Percentiles rank a stretch among this genome's conserved stretches.
phyloP scores from a whole-genome alignment of 75 land plant genomes.

The Picea sitchensis region DNA sequence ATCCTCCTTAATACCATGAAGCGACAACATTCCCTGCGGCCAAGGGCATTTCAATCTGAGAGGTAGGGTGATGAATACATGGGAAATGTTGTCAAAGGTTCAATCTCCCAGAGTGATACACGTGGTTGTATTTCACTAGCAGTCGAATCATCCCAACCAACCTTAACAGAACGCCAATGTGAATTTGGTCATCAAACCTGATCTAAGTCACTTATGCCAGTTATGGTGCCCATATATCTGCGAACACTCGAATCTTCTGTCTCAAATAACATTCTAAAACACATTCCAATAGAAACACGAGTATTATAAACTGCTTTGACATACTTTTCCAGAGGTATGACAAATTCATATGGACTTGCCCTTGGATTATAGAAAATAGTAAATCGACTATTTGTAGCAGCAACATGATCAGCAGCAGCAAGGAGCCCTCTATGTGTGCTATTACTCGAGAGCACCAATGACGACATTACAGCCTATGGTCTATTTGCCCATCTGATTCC shows the following conservation, averaged over 20 bases:
- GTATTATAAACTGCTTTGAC: not conserved
- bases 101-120: constrained; percentile 93
- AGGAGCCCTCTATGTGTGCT: too few species aligned
- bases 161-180: constrained; percentile 31
- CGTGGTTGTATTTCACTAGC: constrained; percentile 88
- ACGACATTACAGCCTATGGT: constrained; percentile 82
- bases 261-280: too few species aligned
- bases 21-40: constrained; percentile 45
- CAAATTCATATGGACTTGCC: constrained; percentile 90
- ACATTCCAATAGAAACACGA: too few species aligned
- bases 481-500: constrained; percentile 86
- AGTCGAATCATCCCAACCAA: constrained; percentile 94
- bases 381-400: too few species aligned
- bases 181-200: constrained; percentile 53
- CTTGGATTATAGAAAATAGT: constrained; percentile 2
- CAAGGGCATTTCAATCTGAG: constrained; percentile 80
- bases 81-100: constrained; percentile 77
- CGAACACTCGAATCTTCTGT: not conserved
- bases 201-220: constrained; percentile 87
- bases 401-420: too few species aligned
- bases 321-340: constrained; percentile 59
- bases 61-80: constrained; percentile 75
- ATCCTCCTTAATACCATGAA: constrained; percentile 45
- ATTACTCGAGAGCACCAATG: not conserved
- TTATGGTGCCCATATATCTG: constrained; percentile 37